Percentiles rank a stretch among this genome's conserved stretches.
phyloP scores from a whole-genome alignment of 768 basidiomycete genomes.

The Thelephora ganbajun region DNA sequence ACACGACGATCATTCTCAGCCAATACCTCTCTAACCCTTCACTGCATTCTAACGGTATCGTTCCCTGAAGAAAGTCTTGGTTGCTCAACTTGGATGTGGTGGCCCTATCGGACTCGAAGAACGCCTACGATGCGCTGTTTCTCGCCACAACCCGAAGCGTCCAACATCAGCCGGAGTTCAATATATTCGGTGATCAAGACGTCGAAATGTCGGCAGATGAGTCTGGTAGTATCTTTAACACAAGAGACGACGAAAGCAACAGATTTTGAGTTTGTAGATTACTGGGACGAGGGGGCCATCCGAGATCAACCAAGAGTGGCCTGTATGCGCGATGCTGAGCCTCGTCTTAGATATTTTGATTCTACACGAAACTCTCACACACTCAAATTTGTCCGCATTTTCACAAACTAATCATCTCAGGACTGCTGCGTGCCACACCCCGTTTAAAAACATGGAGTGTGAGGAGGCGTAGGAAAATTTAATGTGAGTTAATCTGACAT shows the following conservation, averaged over 20 bases:
- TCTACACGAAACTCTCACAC: too few relatives aligned
- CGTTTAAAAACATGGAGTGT: too few relatives aligned
- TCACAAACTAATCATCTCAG: too few relatives aligned
- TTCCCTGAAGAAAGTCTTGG: conserved; percentile 52
- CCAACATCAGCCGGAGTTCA: conserved; percentile 40
- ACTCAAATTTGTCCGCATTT: too few relatives aligned
- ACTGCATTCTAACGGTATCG: conserved; percentile 37
- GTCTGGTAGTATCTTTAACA: conserved; percentile 33
- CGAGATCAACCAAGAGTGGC: conserved; percentile 48
- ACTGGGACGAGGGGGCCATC: conserved; percentile 79
- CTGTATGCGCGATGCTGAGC: conserved; percentile 67
- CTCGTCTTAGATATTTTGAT: too few relatives aligned
- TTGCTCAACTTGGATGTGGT: conserved; percentile 59
- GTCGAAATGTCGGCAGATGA: conserved; percentile 20
- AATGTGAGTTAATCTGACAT: too few relatives aligned
- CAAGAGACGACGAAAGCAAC: conserved; percentile 33
- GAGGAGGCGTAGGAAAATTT: too few relatives aligned
- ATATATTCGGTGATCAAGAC: conserved; percentile 35
- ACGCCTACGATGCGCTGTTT: conserved; percentile 64
- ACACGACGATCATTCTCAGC: conserved; percentile 49
- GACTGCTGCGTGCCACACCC: too few relatives aligned
- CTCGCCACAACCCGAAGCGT: conserved; percentile 63
- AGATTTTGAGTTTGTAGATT: conserved; percentile 84
- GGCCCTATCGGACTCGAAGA: conserved; percentile 61
- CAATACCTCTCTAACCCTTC: conserved; percentile 53